These are phyloP conservation scores for Rugosomyces carneus DNA, from an alignment of 1,284 basidiomycete genomes.

Conservation along the genomic window DNA sequence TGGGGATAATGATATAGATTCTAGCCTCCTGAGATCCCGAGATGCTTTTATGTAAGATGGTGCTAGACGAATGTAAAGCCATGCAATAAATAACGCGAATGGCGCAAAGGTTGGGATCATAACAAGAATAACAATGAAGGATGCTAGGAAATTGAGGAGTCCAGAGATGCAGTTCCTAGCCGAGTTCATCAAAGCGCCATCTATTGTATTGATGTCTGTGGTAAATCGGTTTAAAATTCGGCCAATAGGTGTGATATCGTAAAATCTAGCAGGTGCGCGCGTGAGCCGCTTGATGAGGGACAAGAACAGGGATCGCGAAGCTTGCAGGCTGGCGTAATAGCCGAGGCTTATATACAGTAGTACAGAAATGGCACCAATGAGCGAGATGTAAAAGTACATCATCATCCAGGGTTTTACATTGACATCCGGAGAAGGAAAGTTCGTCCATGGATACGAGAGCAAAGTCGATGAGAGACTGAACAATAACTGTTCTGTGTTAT, in stretches of 20 bases:
- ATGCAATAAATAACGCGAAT: conserved; percentile 63
- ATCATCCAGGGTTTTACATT: conserved; percentile 61
- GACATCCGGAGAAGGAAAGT: conserved; percentile 49
- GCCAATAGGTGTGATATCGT: conserved; percentile 65
- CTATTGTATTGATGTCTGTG: conserved; percentile 72
- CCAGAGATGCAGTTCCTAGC: conserved; percentile 51
- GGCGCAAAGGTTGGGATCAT: conserved; percentile 66
- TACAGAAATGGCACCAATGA: conserved; percentile 47
- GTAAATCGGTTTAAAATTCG: conserved; percentile 78
- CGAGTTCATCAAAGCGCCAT: conserved; percentile 55
- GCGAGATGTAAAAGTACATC: conserved; percentile 58
- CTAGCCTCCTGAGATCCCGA: conserved; percentile 67
- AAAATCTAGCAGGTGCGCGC: conserved; percentile 59
- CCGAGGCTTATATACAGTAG: conserved; percentile 54
- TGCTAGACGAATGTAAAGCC: conserved; percentile 67
- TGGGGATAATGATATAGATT: conserved; percentile 63
- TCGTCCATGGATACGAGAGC: conserved; percentile 34
- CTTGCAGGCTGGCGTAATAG: conserved; percentile 62
- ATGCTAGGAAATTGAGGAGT: conserved; percentile 58
- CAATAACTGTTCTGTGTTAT: conserved; percentile 30
- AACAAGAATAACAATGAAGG: conserved; percentile 57
- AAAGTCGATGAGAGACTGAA: conserved; percentile 12
- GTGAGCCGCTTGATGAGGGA: conserved; percentile 49
- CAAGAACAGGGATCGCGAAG: conserved; percentile 53
- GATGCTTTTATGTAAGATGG: conserved; percentile 65